Conservation (phyloP, 2,329 filamentous ascomycete species). For the Cercospora brassicicola region DNA sequence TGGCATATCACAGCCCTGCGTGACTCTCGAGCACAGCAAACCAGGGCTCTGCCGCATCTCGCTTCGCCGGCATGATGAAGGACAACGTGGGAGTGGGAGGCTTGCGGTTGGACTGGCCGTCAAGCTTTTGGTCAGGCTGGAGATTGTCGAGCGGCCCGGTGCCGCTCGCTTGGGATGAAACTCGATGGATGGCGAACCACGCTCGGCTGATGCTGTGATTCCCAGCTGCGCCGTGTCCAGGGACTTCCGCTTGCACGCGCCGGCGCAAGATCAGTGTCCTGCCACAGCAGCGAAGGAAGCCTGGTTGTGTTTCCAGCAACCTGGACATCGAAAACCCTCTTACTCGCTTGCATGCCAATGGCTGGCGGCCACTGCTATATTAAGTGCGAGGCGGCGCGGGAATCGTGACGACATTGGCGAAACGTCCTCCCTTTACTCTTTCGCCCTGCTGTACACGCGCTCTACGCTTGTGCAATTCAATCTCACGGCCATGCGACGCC, state of each 20-base stretch:
- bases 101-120: slow-evolving; percentile 4
- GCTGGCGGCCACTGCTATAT: not conserved
- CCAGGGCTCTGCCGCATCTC: not conserved
- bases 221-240: not conserved
- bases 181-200: not conserved
- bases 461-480: not conserved
- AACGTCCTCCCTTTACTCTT: not conserved
- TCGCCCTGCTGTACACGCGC: not conserved
- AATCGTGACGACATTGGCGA: slow-evolving; percentile 16
- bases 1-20: not conserved
- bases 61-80: not conserved
- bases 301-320: not conserved
- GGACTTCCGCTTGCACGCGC: not conserved
- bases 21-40: slow-evolving; percentile 1
- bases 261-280: not conserved
- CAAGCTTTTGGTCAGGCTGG: slow-evolving; percentile 6
- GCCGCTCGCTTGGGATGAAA: not conserved
- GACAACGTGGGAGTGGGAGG: slow-evolving; percentile 2
- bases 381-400: not conserved
- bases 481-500: slow-evolving; percentile 10
- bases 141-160: slow-evolving; percentile 5
- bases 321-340: not conserved
- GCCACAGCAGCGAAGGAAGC: not conserved
- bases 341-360: not conserved
- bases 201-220: not conserved